phyloP scores from a whole-genome alignment of 1,284 basidiomycete genomes.

The Leccinum variabile region DNA sequence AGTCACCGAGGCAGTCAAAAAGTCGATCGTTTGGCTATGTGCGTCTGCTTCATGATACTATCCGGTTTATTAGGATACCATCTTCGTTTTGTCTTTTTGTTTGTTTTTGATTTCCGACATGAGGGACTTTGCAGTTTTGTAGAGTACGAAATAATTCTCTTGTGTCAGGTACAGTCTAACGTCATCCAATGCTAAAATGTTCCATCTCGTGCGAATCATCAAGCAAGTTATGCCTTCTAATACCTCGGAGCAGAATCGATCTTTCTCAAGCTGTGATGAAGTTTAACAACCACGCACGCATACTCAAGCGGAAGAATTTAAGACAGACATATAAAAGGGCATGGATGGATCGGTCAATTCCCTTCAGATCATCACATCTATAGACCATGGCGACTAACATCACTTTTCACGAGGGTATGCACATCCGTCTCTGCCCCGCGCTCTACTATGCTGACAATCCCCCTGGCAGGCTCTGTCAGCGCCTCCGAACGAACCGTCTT shows the following conservation, averaged over 20 bases:
- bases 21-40: constrained; percentile 60
- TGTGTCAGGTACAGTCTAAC: constrained; percentile 6
- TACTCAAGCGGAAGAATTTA: not conserved
- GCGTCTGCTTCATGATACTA: constrained; percentile 21
- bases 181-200: not conserved
- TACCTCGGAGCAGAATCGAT: constrained; percentile 13
- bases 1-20: constrained; percentile 63
- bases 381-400: constrained; percentile 34
- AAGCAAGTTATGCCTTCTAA: constrained; percentile 9
- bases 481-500: constrained; percentile 65
- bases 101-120: not conserved
- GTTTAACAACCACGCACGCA: not conserved
- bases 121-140: constrained; percentile 30
- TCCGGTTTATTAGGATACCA: constrained; percentile 17
- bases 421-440: not conserved
- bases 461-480: constrained; percentile 66
- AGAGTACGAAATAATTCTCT: constrained; percentile 4
- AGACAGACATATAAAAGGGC: constrained; percentile 13
- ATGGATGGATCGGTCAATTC: not conserved
- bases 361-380: constrained; percentile 3
- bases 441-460: not conserved
- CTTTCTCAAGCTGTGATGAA: constrained; percentile 18
- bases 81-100: constrained; percentile 2
- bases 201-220: not conserved
- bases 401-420: constrained; percentile 35